Evolutionary conservation across 2,329 filamentous ascomycete species (phyloP).

Genomic region (Exserohilum rostratum): DNA sequence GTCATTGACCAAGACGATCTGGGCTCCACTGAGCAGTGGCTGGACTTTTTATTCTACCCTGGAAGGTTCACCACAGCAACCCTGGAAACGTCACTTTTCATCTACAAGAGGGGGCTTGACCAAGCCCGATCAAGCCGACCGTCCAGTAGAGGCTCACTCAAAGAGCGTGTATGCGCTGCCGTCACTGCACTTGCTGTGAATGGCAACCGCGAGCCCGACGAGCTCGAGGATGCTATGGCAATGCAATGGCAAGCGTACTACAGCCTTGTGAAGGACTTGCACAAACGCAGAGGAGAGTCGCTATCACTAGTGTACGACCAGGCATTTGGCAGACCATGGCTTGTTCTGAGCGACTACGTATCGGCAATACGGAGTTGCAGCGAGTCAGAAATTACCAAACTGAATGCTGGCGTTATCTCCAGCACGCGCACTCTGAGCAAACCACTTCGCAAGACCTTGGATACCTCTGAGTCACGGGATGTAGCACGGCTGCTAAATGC

Average conservation of each 20-base stretch:
- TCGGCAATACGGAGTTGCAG: constrained; percentile 82
- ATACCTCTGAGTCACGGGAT: constrained; percentile 51
- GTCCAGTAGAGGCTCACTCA: constrained; percentile 61
- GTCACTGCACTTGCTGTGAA: constrained; percentile 71
- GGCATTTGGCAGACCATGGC: constrained; percentile 75
- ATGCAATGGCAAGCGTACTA: constrained; percentile 91
- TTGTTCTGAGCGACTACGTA: constrained; percentile 81
- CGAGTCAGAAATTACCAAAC: constrained; percentile 73
- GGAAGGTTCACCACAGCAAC: constrained; percentile 80
- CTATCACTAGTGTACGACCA: constrained; percentile 78
- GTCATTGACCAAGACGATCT: constrained; percentile 57
- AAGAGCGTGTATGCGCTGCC: constrained; percentile 76
- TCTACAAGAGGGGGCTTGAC: constrained; percentile 73
- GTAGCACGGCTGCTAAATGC: constrained; percentile 70
- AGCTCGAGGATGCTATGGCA: constrained; percentile 75
- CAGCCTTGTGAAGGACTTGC: constrained; percentile 81
- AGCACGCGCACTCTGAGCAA: constrained; percentile 22
- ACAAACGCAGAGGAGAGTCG: constrained; percentile 83
- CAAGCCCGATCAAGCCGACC: constrained; percentile 18
- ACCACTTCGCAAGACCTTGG: constrained; percentile 42
- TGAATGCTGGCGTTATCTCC: constrained; percentile 64
- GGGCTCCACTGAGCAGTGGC: constrained; percentile 72
- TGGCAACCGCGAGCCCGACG: constrained; percentile 74
- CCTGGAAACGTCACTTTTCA: constrained; percentile 79
- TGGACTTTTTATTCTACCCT: constrained; percentile 80